Percentiles rank a stretch among this genome's conserved stretches.
Evolutionary conservation across 2,329 filamentous ascomycete species (phyloP).

Genomic region (Penicillium sp.): DNA sequence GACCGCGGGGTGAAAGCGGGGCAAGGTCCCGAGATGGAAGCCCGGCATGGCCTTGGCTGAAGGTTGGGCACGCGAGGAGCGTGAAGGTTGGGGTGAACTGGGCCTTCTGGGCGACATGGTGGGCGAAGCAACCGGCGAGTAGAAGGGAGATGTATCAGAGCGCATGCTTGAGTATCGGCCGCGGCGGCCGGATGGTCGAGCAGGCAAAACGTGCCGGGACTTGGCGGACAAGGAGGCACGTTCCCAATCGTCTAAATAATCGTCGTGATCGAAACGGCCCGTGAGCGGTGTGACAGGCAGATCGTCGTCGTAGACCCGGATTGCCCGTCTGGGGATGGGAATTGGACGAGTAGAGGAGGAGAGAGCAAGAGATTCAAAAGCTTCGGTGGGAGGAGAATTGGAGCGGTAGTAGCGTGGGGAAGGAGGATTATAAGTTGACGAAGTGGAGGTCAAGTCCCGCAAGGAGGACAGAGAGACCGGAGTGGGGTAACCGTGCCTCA

Average conservation of each 20-base stretch:
- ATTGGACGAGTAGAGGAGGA: constrained; percentile 37
- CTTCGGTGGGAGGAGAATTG: constrained; percentile 20
- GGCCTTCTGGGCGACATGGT: constrained; percentile 36
- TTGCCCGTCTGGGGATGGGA: constrained; percentile 33
- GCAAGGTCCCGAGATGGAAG: constrained; percentile 43
- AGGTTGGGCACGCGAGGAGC: constrained; percentile 29
- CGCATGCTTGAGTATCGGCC: constrained; percentile 31
- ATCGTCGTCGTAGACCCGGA: constrained; percentile 29
- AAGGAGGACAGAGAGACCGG: constrained; percentile 40
- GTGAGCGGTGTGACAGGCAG: constrained; percentile 40
- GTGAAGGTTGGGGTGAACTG: constrained; percentile 37
- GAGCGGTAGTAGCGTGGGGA: constrained; percentile 25
- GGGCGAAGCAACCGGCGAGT: constrained; percentile 31
- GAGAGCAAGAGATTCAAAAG: constrained; percentile 29
- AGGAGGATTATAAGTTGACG: constrained; percentile 37
- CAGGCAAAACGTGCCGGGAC: constrained; percentile 13
- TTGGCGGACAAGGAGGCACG: constrained; percentile 22
- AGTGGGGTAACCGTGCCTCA: constrained; percentile 41
- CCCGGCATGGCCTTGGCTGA: constrained; percentile 36
- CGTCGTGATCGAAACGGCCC: constrained; percentile 37
- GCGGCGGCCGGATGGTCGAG: constrained; percentile 13
- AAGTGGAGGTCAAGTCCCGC: constrained; percentile 38
- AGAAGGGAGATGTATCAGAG: constrained; percentile 33
- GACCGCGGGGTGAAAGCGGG: constrained; percentile 49
- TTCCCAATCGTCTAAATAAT: constrained; percentile 36